Conservation (phyloP, 2,329 filamentous ascomycete genomes). For the Monosporascus cannonballus region DNA sequence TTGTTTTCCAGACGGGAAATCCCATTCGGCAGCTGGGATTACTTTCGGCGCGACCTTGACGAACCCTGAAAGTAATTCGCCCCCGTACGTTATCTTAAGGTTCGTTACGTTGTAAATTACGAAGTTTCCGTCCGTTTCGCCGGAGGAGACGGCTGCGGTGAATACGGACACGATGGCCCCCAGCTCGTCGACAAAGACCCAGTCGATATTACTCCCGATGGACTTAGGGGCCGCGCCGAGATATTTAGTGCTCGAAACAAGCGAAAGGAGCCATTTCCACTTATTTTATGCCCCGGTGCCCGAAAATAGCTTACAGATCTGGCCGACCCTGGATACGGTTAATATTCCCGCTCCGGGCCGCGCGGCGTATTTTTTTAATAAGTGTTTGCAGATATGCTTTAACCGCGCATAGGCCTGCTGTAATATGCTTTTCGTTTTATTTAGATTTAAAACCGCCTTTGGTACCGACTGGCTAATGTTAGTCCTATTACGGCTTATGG, state of each 20-base stretch:
- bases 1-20: slow-evolving; percentile 4
- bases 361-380: slow-evolving; percentile 16
- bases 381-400: slow-evolving; percentile 23
- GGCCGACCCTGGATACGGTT: slow-evolving; percentile 23
- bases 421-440: slow-evolving; percentile 7
- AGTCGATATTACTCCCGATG: slow-evolving; percentile 19
- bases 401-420: slow-evolving; percentile 22
- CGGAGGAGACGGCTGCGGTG: neutral
- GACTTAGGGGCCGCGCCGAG: slow-evolving; percentile 14
- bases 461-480: slow-evolving; percentile 6
- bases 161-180: slow-evolving; percentile 12
- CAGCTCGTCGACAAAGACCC: slow-evolving; percentile 22
- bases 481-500: neutral
- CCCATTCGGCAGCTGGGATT: slow-evolving; percentile 8
- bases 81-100: slow-evolving; percentile 3
- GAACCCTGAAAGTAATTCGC: slow-evolving; percentile 5
- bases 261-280: slow-evolving; percentile 22
- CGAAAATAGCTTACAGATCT: slow-evolving; percentile 19
- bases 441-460: slow-evolving; percentile 12
- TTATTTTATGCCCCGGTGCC: slow-evolving; percentile 19
- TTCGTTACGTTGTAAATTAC: slow-evolving; percentile 12
- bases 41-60: slow-evolving; percentile 3
- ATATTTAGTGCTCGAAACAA: slow-evolving; percentile 20
- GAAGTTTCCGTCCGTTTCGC: neutral
- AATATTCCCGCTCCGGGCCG: slow-evolving; percentile 4